phyloP scores from a whole-genome alignment of 2,329 filamentous ascomycete genomes.

The Cordyceps tenuipes region DNA sequence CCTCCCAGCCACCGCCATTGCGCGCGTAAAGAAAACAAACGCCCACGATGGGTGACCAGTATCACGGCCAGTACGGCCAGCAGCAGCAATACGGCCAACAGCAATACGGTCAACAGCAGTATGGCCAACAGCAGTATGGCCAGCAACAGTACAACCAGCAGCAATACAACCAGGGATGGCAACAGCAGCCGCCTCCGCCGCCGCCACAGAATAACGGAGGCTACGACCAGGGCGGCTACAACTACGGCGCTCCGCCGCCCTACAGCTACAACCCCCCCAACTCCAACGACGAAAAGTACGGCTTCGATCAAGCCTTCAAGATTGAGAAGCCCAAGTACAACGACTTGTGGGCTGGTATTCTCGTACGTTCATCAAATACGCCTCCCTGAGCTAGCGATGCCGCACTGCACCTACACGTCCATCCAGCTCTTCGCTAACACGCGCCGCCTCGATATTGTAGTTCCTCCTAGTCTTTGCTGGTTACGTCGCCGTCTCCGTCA shows the following conservation, averaged over 20 bases:
- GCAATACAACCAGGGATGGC: conserved; percentile 11
- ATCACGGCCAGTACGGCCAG: conserved; percentile 17
- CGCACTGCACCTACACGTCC: no score
- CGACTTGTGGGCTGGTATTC: conserved; percentile 78
- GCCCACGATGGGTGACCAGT: conserved; percentile 27
- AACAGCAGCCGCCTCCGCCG: conserved; percentile 19
- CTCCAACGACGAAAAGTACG: conserved; percentile 37
- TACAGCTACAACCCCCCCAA: conserved; percentile 31
- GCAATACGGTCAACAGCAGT: conserved; percentile 5
- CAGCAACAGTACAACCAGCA: neutral
- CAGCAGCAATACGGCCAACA: conserved; percentile 7
- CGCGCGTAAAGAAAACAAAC: neutral
- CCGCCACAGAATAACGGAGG: conserved; percentile 18
- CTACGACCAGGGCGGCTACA: conserved; percentile 16
- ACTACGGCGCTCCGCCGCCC: conserved; percentile 22
- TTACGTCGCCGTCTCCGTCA: conserved; percentile 66
- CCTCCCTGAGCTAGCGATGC: no score
- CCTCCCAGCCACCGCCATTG: neutral
- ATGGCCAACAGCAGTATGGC: conserved; percentile 13
- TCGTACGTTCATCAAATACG: conserved; percentile 40
- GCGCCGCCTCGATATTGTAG: conserved; percentile 26
- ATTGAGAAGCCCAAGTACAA: conserved; percentile 80
- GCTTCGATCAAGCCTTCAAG: conserved; percentile 76
- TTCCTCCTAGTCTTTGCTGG: conserved; percentile 64
- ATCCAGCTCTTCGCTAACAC: no score